Evolutionary conservation across 768 basidiomycete genomes (phyloP), one percentile per base, ranked within the genome.

Genomic region (Dentipellis sp.): DNA sequence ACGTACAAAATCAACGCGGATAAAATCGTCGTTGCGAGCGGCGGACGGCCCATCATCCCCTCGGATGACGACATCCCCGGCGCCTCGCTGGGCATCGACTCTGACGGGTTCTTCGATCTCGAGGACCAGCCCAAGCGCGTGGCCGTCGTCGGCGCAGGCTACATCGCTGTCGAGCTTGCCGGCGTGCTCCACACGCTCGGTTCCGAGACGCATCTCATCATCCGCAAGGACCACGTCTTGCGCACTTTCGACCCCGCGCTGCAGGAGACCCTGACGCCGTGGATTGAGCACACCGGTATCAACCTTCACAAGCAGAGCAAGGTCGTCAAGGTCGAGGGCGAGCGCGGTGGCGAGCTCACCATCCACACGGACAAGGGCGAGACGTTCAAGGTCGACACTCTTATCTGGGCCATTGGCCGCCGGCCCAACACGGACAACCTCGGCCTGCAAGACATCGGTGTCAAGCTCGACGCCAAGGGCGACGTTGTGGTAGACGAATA

Each of bases 101-200:
- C 92, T 9, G 97, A 99, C 68, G 94, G 94, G 2, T 99, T 99
- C 77, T 99, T 99, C 64, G 91, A 83, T 47, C 81, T 99, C 47
- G 82, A 83, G 61, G 79, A 87, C 52, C 93, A 95, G 69, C 97
- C 97, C 9, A 91, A 87, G 71, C 82, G 93, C 56, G 94, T 97
- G 34, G 94, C 86, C 3, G 86, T 98, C 54, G 85, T 97, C 45
- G 97, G 97, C 48, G 97, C 97, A 12, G 97, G 97, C 1, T 99
- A 99, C 69, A 98, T 99, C 63, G 94, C 94, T 16, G 91, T 97
- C 59, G 97, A 99, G 71, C 83, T 99, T 48, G 92, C 95, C 4
- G 97, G 97, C 17, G 82, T 99, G 54, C 82, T 99, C 72, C 83
- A 97, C 70, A 78, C 90, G 7, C 82, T 97, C 55, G 93, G 94